These are phyloP conservation scores for Colletotrichum echinochloae DNA, from an alignment of 2,329 filamentous ascomycete species.

Conservation along the genomic window DNA sequence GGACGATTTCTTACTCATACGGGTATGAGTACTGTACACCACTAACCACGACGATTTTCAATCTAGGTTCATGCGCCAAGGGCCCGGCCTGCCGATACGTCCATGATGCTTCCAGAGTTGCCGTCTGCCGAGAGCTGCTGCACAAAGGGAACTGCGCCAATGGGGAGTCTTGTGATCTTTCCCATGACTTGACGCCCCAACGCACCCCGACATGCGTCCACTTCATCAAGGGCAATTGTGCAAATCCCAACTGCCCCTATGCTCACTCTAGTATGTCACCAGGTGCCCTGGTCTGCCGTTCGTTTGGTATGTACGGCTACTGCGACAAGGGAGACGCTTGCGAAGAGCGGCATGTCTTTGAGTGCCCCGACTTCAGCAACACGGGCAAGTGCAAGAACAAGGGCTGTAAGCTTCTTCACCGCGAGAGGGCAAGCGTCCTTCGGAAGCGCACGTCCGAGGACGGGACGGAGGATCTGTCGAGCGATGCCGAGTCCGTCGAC, in stretches of 20 bases:
- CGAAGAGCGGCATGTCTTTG: constrained; percentile 85
- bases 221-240: constrained; percentile 90
- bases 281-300: constrained; percentile 82
- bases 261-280: constrained; percentile 84
- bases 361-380: constrained; percentile 96
- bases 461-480: constrained; percentile 77
- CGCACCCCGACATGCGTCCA: constrained; percentile 90
- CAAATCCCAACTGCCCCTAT: constrained; percentile 87
- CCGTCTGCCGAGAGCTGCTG: constrained; percentile 89
- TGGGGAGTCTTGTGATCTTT: constrained; percentile 88
- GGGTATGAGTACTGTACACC: constrained; percentile 50
- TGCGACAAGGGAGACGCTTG: constrained; percentile 86
- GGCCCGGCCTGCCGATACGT: constrained; percentile 83
- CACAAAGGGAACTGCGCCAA: constrained; percentile 81
- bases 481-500: constrained; percentile 78
- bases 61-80: constrained; percentile 84
- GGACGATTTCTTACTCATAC: constrained; percentile 12
- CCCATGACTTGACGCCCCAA: constrained; percentile 85
- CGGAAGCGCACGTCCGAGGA: constrained; percentile 71
- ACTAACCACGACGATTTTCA: constrained; percentile 56
- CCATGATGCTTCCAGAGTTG: constrained; percentile 88
- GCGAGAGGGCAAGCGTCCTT: constrained; percentile 85
- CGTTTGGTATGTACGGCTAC: constrained; percentile 89
- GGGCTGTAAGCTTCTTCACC: constrained; percentile 87
- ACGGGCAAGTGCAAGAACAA: constrained; percentile 84